These are phyloP conservation scores for Nepenthes mirabilis DNA, from an alignment of 148 eudicot species.

Conservation along the genomic window DNA sequence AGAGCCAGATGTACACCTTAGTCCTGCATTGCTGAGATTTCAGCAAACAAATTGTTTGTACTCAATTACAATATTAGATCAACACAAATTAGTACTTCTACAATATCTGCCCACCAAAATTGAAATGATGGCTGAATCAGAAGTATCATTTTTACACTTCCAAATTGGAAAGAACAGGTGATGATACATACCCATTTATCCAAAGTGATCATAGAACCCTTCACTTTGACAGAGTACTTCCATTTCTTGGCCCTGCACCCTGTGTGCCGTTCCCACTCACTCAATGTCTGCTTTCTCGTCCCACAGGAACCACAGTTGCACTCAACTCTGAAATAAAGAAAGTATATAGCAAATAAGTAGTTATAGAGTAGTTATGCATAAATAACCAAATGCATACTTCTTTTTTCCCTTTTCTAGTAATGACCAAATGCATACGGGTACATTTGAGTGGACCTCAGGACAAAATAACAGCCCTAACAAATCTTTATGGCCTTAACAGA, in stretches of 20 bases:
- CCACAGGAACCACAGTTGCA: slow-evolving; percentile 82
- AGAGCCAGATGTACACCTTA: too few species aligned
- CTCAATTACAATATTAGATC: too few species aligned
- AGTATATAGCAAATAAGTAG: neutral
- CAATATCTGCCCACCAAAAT: too few species aligned
- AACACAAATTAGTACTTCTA: too few species aligned
- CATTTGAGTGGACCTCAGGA: neutral
- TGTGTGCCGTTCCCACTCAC: slow-evolving; percentile 95
- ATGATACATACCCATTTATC: slow-evolving; percentile 62
- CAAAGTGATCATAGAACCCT: slow-evolving; percentile 57
- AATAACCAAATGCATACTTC: too few species aligned
- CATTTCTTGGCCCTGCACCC: slow-evolving; percentile 91
- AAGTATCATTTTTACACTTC: neutral
- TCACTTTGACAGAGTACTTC: slow-evolving; percentile 81
- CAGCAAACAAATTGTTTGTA: too few species aligned
- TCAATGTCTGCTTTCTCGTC: slow-evolving; percentile 38
- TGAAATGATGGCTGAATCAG: too few species aligned
- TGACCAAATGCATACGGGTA: too few species aligned
- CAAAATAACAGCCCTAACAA: neutral
- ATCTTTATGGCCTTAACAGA: neutral
- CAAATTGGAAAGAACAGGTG: neutral
- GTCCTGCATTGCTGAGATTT: too few species aligned
- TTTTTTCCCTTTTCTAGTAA: too few species aligned
- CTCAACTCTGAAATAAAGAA: slow-evolving; percentile 47
- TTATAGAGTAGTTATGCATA: neutral